Evolutionary conservation across 2,329 filamentous ascomycete species (phyloP).

Genomic region (Dendrostoma leiphaemia): DNA sequence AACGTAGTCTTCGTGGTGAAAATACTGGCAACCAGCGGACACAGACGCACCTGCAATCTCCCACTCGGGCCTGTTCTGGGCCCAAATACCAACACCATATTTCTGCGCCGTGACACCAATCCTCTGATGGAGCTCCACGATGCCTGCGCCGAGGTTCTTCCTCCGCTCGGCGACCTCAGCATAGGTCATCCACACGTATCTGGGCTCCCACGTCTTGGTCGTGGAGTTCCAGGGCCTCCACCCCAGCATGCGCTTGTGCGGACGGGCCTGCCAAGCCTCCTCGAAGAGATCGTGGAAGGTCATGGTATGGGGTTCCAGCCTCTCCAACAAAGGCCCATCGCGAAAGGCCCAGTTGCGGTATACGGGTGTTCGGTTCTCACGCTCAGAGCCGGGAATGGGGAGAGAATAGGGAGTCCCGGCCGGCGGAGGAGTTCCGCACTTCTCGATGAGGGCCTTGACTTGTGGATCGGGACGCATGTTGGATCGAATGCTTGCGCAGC

Average conservation of each 20-base stretch:
- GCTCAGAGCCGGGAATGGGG: constrained; percentile 70
- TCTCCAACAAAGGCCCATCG: constrained; percentile 68
- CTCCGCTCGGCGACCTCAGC: constrained; percentile 73
- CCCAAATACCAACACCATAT: constrained; percentile 80
- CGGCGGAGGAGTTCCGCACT: constrained; percentile 63
- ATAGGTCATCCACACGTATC: constrained; percentile 84
- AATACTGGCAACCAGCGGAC: not conserved
- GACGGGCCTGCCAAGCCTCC: constrained; percentile 56
- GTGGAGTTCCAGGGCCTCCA: constrained; percentile 73
- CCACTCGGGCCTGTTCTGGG: constrained; percentile 86
- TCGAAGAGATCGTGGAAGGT: constrained; percentile 85
- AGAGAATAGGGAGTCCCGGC: constrained; percentile 77
- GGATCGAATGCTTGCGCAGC: not conserved
- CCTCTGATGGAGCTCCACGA: constrained; percentile 77
- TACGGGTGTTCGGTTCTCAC: constrained; percentile 68
- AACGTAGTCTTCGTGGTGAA: no score
- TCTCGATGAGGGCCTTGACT: constrained; percentile 41
- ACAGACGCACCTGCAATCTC: constrained; percentile 67
- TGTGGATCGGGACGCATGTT: constrained; percentile 34
- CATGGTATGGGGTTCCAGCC: constrained; percentile 66
- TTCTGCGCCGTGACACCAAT: constrained; percentile 65
- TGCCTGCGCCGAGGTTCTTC: constrained; percentile 79
- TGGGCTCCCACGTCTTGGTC: constrained; percentile 69
- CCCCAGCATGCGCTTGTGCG: constrained; percentile 74
- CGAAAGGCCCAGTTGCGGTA: constrained; percentile 82